A percentile compares a stretch with the other conserved stretches of the same genome.
phyloP scores from a whole-genome alignment of 192 early-diverging fungal genomes.

The Obelidium mucronatum region DNA sequence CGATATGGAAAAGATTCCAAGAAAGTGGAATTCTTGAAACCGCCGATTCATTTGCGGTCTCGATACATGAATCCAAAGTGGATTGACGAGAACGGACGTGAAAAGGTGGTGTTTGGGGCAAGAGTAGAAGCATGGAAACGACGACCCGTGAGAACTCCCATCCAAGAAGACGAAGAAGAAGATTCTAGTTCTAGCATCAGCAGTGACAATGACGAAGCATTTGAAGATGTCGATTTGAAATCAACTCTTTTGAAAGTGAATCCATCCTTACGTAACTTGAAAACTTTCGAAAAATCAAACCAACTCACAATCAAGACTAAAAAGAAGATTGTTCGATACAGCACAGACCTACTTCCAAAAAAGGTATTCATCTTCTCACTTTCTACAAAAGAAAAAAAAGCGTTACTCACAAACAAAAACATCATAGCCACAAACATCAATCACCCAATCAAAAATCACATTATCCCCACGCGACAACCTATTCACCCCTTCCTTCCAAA shows the following conservation, averaged over 20 bases:
- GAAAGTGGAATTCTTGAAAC: not conserved
- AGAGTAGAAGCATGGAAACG: no score
- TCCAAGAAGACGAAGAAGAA: no score
- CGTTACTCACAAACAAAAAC: no score
- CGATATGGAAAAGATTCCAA: not conserved
- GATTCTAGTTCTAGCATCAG: no score
- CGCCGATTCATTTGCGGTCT: no score
- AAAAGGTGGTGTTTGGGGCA: no score
- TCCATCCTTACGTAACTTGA: not conserved
- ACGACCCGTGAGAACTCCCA: no score
- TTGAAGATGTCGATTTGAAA: conserved; percentile 1
- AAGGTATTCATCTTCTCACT: no score
- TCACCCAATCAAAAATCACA: not conserved
- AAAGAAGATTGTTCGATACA: not conserved
- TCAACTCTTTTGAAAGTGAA: not conserved
- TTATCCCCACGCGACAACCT: conserved; percentile 3
- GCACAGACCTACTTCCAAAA: not conserved
- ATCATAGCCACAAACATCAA: no score
- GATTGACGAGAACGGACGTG: no score
- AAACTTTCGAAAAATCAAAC: not conserved
- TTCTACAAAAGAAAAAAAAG: no score
- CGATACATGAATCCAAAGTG: no score
- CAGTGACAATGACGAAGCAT: not conserved
- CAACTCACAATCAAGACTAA: not conserved
- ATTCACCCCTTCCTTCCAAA: not conserved